Evolutionary conservation across 352 stramenopile species (phyloP).

Genomic region (Phytophthora melonis): DNA sequence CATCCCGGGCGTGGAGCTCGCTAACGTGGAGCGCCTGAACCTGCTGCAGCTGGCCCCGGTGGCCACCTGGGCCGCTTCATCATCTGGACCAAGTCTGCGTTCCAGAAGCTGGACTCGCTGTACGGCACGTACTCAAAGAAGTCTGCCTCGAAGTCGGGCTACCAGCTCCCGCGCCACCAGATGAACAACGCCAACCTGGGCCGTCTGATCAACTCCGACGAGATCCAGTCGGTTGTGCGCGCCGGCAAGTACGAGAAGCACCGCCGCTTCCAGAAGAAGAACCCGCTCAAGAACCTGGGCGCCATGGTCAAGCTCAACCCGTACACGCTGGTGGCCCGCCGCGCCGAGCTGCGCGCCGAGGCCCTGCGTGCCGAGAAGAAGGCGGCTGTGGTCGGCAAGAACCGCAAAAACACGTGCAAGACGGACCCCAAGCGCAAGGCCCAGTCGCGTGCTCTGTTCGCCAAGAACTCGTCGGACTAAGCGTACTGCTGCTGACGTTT

Average conservation of each 20-base stretch:
- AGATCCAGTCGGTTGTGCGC: constrained; percentile 98
- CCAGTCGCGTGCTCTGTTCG: constrained; percentile 80
- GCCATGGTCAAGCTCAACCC: constrained; percentile 98
- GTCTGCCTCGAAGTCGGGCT: constrained; percentile 92
- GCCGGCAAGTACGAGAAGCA: constrained; percentile 93
- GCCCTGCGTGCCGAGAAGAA: constrained; percentile 92
- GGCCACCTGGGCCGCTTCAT: constrained; percentile 99
- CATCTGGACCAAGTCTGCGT: constrained; percentile 98
- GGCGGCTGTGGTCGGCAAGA: constrained; percentile 78
- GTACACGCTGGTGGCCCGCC: constrained; percentile 94
- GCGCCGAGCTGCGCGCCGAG: constrained; percentile 90
- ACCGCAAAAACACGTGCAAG: constrained; percentile 88
- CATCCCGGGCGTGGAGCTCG: constrained; percentile 98
- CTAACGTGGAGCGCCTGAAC: constrained; percentile 98
- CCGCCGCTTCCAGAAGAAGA: constrained; percentile 96
- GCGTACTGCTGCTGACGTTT: constrained; percentile 1
- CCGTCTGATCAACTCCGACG: constrained; percentile 99
- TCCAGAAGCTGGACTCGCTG: constrained; percentile 97
- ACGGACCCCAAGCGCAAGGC: constrained; percentile 77
- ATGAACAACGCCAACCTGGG: constrained; percentile 99
- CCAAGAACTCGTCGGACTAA: constrained; percentile 89
- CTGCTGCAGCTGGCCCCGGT: constrained; percentile 98
- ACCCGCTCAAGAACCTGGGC: constrained; percentile 96
- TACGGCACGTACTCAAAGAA: constrained; percentile 96
- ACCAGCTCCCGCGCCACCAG: constrained; percentile 93